Evolutionary conservation across 352 stramenopile species (phyloP), one percentile per base, ranked within the genome.

Genomic region (Globisporangium echinulatum): DNA sequence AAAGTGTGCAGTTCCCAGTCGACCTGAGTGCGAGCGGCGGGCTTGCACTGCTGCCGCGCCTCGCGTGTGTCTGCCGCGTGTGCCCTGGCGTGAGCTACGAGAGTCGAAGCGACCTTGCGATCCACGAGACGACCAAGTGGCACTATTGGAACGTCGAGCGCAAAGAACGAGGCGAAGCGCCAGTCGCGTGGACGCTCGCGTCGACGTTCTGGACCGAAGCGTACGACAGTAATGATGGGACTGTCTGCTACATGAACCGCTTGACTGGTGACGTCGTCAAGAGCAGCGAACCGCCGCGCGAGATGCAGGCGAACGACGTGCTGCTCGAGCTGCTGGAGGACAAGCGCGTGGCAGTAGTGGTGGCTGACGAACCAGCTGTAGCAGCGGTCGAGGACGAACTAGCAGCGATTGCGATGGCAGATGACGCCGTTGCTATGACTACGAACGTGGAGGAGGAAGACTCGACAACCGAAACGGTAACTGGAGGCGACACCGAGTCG

Each of bases 101-200:
- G n/a, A 85, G 78, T n/a, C 59, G 63, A 2, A 49, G 59, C 14
- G 83, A 93, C 52, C 66, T 93, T 5, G 56, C 60, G 37, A 75
- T 72, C 8, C 83, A 92, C 58, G 78, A 90, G 57, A 66, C 69
- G 42, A 90, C 81, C n/a, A 87, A 88, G 59, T 93, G 83, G 83
- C 83, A 93, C 53, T 71, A 59, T n/a, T 89, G 77, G 79, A 93
- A 93, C 54, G 17, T 78, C 9, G 7, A 63, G 44, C 69, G 76
- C 7, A 79, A 88, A 17, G 54, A 50, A 8, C 59, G 75, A 52
- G 72, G 68, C 37, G 64, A 67, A 7, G 57, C 69, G 50, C 71
- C 75, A 6, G 70, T 48, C 10, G 79, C 76, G 48, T 91, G 70
- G 67, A 89, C 77, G 42, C 49, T 89, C 25, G 70, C 73, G 39